Percentiles rank a stretch among this genome's conserved stretches.
Evolutionary conservation across 129 eudicot species (phyloP).

Genomic region (Heracleum sosnowskyi): DNA sequence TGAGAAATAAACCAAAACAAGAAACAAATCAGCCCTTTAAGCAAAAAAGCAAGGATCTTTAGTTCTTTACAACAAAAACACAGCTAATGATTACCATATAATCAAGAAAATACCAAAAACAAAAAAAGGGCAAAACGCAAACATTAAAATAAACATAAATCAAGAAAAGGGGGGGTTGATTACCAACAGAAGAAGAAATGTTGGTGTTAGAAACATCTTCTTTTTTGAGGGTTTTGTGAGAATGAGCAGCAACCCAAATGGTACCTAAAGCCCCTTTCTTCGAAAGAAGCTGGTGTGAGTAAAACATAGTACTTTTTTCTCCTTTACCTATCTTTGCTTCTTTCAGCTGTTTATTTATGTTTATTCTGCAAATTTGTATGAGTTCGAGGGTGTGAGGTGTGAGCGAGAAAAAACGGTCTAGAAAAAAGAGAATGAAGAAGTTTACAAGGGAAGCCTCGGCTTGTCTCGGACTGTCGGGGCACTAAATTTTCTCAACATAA

Average conservation of each 20-base stretch:
- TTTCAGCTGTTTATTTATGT: background rate
- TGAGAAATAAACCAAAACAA: background rate
- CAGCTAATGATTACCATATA: background rate
- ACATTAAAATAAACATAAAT: background rate
- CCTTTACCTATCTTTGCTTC: background rate
- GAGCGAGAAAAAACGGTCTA: too few species aligned
- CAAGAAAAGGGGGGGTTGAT: background rate
- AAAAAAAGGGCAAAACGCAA: background rate
- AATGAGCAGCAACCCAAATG: conserved; percentile 76
- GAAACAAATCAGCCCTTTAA: background rate
- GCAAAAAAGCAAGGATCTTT: background rate
- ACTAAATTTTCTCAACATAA: too few species aligned
- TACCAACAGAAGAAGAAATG: conserved; percentile 64
- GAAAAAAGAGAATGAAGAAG: too few species aligned
- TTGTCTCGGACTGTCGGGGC: too few species aligned
- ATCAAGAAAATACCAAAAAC: background rate
- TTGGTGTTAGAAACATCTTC: conserved; percentile 37
- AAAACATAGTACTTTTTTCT: conserved; percentile 33
- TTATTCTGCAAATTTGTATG: background rate
- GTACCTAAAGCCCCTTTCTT: conserved; percentile 48
- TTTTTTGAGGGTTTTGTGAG: conserved; percentile 41
- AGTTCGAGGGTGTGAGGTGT: too few species aligned
- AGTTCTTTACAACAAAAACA: background rate
- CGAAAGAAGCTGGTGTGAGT: conserved; percentile 33
- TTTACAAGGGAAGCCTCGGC: too few species aligned